phyloP scores from a whole-genome alignment of 2,329 filamentous ascomycete genomes.

The Clarireedia homoeocarpa region DNA sequence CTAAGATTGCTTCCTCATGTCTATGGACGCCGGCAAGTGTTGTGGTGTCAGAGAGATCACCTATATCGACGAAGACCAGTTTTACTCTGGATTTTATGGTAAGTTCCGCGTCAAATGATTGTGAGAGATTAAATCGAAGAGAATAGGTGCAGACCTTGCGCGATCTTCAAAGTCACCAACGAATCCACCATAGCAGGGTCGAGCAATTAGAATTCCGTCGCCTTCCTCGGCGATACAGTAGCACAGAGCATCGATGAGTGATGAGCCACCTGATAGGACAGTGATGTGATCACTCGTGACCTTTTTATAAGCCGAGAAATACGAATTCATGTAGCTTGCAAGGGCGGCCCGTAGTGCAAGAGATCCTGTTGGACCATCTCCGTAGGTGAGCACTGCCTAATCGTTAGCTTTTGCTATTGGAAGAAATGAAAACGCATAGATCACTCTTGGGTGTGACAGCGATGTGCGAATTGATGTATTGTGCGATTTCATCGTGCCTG shows the following conservation, averaged over 20 bases:
- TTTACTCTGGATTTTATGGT: background rate
- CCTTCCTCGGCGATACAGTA: conserved; percentile 35
- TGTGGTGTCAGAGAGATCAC: conserved; percentile 31
- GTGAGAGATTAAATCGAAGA: background rate
- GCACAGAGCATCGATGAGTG: conserved; percentile 28
- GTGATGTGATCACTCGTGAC: conserved; percentile 32
- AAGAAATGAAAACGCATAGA: background rate
- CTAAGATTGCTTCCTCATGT: conserved; percentile 33
- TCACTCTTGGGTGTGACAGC: conserved; percentile 3
- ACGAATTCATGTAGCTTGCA: conserved; percentile 34
- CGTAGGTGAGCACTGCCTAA: conserved; percentile 13
- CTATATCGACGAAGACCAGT: background rate
- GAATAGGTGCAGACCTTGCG: conserved; percentile 1
- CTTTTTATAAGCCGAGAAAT: conserved; percentile 30
- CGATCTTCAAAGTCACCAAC: conserved; percentile 35
- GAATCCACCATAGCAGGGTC: conserved; percentile 42
- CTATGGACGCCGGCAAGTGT: conserved; percentile 23
- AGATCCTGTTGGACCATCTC: conserved; percentile 23
- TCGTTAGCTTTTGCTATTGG: background rate
- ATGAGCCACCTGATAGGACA: conserved; percentile 34
- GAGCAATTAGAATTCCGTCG: conserved; percentile 38
- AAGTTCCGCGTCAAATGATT: background rate
- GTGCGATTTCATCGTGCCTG: conserved; percentile 12
- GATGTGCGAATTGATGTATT: conserved; percentile 9
- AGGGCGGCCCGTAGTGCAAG: conserved; percentile 32